A percentile compares a stretch with the other conserved stretches of the same genome.
Conservation (phyloP, 306 rosid genomes). For the Cicer cuneatum region DNA sequence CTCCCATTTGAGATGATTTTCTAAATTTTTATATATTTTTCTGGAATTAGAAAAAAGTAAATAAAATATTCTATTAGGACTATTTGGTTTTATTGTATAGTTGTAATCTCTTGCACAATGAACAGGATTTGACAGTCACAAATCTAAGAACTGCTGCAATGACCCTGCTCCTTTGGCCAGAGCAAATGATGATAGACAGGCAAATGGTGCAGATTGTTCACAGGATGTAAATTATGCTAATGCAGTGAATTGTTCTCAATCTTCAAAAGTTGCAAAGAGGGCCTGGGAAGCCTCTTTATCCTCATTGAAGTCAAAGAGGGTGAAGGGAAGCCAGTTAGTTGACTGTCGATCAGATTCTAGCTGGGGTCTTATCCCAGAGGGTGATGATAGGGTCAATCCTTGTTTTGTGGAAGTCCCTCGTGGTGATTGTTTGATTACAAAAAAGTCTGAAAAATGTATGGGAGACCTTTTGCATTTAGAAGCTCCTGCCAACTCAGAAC, state of each 20-base stretch:
- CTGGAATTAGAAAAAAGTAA: background rate
- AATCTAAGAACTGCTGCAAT: slow-evolving; percentile 39
- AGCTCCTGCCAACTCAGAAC: slow-evolving; percentile 50
- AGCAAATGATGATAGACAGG: slow-evolving; percentile 43
- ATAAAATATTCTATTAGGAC: slow-evolving; percentile 17
- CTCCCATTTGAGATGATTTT: no score
- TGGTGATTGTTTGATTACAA: slow-evolving; percentile 47
- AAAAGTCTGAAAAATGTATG: slow-evolving; percentile 47
- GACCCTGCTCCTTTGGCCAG: slow-evolving; percentile 45
- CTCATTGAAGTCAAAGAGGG: slow-evolving; percentile 88
- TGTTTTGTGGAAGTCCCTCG: slow-evolving; percentile 50
- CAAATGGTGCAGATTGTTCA: slow-evolving; percentile 41
- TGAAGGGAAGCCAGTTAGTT: slow-evolving; percentile 73
- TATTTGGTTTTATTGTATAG: slow-evolving; percentile 28
- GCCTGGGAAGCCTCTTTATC: slow-evolving; percentile 84
- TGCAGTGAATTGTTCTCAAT: slow-evolving; percentile 52
- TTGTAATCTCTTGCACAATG: slow-evolving; percentile 17
- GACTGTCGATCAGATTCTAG: slow-evolving; percentile 55
- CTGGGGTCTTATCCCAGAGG: slow-evolving; percentile 51
- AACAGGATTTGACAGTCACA: slow-evolving; percentile 50
- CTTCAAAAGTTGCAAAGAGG: slow-evolving; percentile 66
- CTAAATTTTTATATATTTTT: no score
- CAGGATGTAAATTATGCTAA: slow-evolving; percentile 48
- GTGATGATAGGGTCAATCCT: slow-evolving; percentile 49
- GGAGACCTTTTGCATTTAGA: slow-evolving; percentile 43